Percentiles rank a stretch among this genome's conserved stretches.
Conservation (phyloP, 495 filamentous ascomycete genomes). For the Rhypophila decipiens region DNA sequence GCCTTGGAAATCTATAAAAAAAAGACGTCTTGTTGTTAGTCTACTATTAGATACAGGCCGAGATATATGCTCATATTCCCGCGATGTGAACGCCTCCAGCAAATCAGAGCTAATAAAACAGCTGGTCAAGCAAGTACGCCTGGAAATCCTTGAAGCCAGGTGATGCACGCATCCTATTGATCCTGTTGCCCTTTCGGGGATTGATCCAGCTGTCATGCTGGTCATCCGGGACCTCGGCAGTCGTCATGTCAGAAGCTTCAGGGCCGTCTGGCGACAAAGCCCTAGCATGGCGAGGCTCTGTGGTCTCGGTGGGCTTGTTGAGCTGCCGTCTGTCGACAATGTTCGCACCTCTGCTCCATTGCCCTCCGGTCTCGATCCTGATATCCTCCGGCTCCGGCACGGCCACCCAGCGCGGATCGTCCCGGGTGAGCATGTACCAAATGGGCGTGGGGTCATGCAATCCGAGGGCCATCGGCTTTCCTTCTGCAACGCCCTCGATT, state of each 20-base stretch:
- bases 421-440: conserved; percentile 71
- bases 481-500: conserved; percentile 38
- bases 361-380: conserved; percentile 76
- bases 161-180: conserved; percentile 59
- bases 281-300: no score
- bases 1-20: no score
- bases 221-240: conserved; percentile 47
- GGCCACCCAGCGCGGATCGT: conserved; percentile 44
- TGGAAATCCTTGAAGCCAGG: conserved; percentile 50
- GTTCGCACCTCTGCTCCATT: conserved; percentile 93
- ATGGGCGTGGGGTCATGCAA: conserved; percentile 86
- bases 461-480: conserved; percentile 52
- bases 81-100: no score
- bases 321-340: conserved; percentile 67
- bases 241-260: conserved; percentile 18
- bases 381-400: conserved; percentile 58
- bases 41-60: no score
- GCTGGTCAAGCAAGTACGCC: conserved; percentile 37
- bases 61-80: no score
- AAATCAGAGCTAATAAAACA: no score
- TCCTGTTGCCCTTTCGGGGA: conserved; percentile 62
- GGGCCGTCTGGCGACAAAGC: no score
- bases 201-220: conserved; percentile 72
- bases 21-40: no score
- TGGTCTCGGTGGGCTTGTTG: conserved; percentile 51